These are phyloP conservation scores for Colletotrichum lupini DNA, from an alignment of 2,329 filamentous ascomycete species.

Conservation along the genomic window DNA sequence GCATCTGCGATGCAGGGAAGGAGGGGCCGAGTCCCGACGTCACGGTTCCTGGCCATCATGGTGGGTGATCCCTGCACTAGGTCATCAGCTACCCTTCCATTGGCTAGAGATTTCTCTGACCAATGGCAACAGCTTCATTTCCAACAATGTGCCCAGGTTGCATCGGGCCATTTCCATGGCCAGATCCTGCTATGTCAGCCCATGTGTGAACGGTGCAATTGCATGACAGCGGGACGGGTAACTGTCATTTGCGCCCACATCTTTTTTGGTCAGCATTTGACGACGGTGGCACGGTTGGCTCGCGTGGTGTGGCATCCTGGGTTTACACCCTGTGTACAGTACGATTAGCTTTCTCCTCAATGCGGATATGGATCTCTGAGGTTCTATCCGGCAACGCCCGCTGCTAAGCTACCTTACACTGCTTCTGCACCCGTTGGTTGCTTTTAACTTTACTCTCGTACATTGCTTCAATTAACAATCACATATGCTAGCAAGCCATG, in stretches of 20 bases:
- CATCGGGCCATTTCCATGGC: conserved; percentile 11
- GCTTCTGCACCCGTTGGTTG: too few species aligned
- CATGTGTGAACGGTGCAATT: conserved; percentile 11
- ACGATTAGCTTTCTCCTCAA: not conserved
- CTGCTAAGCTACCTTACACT: too few species aligned
- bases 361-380: too few species aligned
- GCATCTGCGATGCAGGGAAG: conserved; percentile 26
- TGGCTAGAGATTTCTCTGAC: conserved; percentile 19
- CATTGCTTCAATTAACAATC: too few species aligned
- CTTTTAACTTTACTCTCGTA: too few species aligned
- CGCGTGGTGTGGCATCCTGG: not conserved
- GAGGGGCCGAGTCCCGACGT: conserved; percentile 31
- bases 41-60: conserved; percentile 21
- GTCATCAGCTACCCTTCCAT: conserved; percentile 16
- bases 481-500: too few species aligned
- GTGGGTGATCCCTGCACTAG: conserved; percentile 3
- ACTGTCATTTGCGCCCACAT: not conserved
- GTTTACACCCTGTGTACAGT: not conserved
- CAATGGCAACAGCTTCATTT: conserved; percentile 3
- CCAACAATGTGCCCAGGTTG: not conserved
- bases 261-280: conserved; percentile 1
- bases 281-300: not conserved
- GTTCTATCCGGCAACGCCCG: too few species aligned
- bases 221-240: conserved; percentile 18
- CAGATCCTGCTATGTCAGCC: conserved; percentile 20